Percentiles rank a stretch among this genome's conserved stretches.
Evolutionary conservation across 1,284 basidiomycete genomes (phyloP).

Genomic region (Austroboletus novae-zelandiae): DNA sequence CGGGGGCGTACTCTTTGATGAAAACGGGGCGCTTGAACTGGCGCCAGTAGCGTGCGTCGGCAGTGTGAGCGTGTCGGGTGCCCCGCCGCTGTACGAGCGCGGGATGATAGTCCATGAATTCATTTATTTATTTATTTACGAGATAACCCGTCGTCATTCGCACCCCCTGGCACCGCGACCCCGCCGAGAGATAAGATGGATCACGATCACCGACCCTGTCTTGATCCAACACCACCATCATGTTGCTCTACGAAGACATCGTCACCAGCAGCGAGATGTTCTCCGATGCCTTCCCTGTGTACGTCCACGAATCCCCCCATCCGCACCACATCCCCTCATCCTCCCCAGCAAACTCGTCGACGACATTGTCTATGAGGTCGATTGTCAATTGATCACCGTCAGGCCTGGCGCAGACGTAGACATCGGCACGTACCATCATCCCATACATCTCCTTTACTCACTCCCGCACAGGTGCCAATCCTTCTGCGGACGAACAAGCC

Average conservation of each 20-base stretch:
- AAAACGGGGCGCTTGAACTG: slow-evolving; percentile 84
- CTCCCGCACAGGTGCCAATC: slow-evolving; percentile 70
- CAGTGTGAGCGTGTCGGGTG: slow-evolving; percentile 49
- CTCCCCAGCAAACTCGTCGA: slow-evolving; percentile 73
- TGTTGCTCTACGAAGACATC: slow-evolving; percentile 80
- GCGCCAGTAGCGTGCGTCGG: slow-evolving; percentile 79
- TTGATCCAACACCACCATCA: slow-evolving; percentile 35
- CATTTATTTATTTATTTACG: background rate
- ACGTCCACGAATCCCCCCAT: slow-evolving; percentile 7
- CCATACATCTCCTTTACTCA: slow-evolving; percentile 3
- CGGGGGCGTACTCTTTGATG: slow-evolving; percentile 92
- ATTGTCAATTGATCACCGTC: slow-evolving; percentile 75
- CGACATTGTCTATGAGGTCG: slow-evolving; percentile 87
- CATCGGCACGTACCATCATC: slow-evolving; percentile 64
- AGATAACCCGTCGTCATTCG: background rate
- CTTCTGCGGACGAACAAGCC: slow-evolving; percentile 85
- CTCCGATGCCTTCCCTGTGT: slow-evolving; percentile 91
- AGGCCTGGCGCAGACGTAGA: slow-evolving; percentile 84
- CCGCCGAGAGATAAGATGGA: slow-evolving; percentile 20
- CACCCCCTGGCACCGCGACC: slow-evolving; percentile 15
- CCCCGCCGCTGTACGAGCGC: slow-evolving; percentile 59
- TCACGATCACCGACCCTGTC: slow-evolving; percentile 3
- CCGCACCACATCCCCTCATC: background rate
- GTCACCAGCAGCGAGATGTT: slow-evolving; percentile 90
- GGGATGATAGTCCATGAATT: slow-evolving; percentile 75